phyloP scores from a whole-genome alignment of 345 rosid genomes.

The Zanthoxylum bungeanum region DNA sequence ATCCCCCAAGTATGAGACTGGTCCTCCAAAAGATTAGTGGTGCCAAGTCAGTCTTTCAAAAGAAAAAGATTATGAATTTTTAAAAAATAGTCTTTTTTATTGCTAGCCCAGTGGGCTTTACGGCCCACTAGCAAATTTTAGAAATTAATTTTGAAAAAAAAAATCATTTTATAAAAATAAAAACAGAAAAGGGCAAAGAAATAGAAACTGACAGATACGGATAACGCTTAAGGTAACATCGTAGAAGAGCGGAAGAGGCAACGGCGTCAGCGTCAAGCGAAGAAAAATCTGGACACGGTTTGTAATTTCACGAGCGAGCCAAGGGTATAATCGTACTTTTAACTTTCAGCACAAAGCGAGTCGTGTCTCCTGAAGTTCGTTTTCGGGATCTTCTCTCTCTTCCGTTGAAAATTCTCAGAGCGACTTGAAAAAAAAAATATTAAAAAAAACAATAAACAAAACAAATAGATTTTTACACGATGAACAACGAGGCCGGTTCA shows the following conservation, averaged over 20 bases:
- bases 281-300: neutral
- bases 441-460: neutral
- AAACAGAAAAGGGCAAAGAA: too few relatives aligned
- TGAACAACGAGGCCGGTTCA: conserved; percentile 12
- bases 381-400: neutral
- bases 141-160: too few relatives aligned
- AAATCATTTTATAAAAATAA: too few relatives aligned
- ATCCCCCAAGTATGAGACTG: too few relatives aligned
- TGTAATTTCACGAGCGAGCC: neutral
- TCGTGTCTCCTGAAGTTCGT: neutral
- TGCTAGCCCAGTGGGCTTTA: too few relatives aligned
- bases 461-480: conserved; percentile 10
- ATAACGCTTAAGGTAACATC: neutral
- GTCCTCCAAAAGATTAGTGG: too few relatives aligned
- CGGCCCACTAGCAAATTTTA: too few relatives aligned
- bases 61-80: too few relatives aligned
- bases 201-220: neutral
- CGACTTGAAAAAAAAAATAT: neutral
- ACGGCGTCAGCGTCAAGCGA: neutral
- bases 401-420: neutral
- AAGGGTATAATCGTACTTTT: neutral
- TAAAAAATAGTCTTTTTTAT: too few relatives aligned
- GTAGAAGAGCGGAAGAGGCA: too few relatives aligned
- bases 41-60: too few relatives aligned
- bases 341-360: neutral